Evolutionary conservation across 2,329 filamentous ascomycete species (phyloP).

Genomic region (Exophiala lecanii-corni): DNA sequence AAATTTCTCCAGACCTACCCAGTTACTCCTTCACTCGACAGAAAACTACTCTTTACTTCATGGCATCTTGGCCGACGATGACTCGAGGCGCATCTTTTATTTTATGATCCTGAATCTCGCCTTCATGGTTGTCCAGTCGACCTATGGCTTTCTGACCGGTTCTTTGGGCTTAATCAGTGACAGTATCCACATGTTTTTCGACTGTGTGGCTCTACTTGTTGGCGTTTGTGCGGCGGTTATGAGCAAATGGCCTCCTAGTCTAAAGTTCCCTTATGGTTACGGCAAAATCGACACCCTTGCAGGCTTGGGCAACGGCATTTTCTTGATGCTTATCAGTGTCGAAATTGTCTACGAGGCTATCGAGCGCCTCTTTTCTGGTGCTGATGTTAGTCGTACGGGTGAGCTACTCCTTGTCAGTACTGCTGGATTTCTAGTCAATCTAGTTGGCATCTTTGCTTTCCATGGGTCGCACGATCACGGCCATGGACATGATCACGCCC

Average conservation of each 20-base stretch:
- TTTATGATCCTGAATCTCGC: conserved; percentile 93
- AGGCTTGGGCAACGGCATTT: conserved; percentile 93
- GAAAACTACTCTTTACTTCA: conserved; percentile 73
- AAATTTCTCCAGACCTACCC: conserved; percentile 54
- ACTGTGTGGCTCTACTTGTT: conserved; percentile 86
- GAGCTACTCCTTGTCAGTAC: conserved; percentile 88
- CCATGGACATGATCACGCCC: conserved; percentile 39
- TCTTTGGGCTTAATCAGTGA: conserved; percentile 93
- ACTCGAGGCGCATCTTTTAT: conserved; percentile 93
- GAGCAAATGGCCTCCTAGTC: conserved; percentile 91
- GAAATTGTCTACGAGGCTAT: conserved; percentile 95
- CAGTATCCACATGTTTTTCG: conserved; percentile 99
- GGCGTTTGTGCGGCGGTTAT: conserved; percentile 88
- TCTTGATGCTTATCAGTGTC: conserved; percentile 91
- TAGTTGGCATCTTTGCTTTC: conserved; percentile 87
- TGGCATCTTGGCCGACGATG: conserved; percentile 81
- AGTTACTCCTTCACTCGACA: conserved; percentile 64
- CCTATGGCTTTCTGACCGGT: conserved; percentile 89
- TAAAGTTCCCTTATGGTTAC: conserved; percentile 78
- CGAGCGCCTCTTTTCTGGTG: conserved; percentile 78
- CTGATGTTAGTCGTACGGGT: conserved; percentile 74
- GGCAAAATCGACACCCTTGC: conserved; percentile 95
- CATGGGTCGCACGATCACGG: conserved; percentile 58
- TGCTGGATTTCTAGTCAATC: conserved; percentile 80
- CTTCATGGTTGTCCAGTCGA: conserved; percentile 92